Percentiles rank a stretch among this genome's conserved stretches.
These are phyloP conservation scores for Alternaria sp. DNA, from an alignment of 2,329 filamentous ascomycete genomes.

Conservation along the genomic window DNA sequence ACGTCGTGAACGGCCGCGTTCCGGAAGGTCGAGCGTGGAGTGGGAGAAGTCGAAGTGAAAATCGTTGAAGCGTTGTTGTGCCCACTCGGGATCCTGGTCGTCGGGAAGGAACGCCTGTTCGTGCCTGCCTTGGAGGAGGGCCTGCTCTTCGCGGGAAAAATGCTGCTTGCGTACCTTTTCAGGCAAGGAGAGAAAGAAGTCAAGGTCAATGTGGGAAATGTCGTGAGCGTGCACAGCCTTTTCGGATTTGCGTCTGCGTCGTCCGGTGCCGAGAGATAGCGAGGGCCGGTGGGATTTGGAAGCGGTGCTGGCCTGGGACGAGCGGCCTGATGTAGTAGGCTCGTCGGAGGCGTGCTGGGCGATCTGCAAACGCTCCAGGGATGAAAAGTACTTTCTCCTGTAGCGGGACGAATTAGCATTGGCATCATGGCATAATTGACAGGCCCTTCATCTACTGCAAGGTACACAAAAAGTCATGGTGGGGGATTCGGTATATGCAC, in stretches of 20 bases:
- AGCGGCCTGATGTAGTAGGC: constrained; percentile 27
- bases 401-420: constrained; percentile 29
- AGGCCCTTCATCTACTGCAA: constrained; percentile 27
- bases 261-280: constrained; percentile 25
- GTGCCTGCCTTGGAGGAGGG: constrained; percentile 57
- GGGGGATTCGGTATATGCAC: constrained; percentile 36
- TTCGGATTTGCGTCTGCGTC: constrained; percentile 44
- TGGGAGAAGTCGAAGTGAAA: constrained; percentile 39
- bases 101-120: constrained; percentile 22
- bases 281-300: constrained; percentile 26
- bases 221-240: constrained; percentile 37
- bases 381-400: constrained; percentile 73
- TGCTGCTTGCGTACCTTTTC: constrained; percentile 74
- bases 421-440: constrained; percentile 25
- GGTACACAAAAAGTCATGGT: constrained; percentile 29
- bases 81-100: constrained; percentile 20
- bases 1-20: constrained; percentile 22
- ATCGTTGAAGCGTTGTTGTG: constrained; percentile 40
- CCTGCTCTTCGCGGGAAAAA: constrained; percentile 75
- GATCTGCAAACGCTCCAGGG: constrained; percentile 72
- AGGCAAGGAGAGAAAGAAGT: constrained; percentile 73
- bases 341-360: constrained; percentile 55
- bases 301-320: constrained; percentile 32
- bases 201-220: constrained; percentile 63
- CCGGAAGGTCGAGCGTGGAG: constrained; percentile 6